Evolutionary conservation across 225 moss, liverwort and hornwort genomes (phyloP).

Genomic region (Sphagnum tenellum): DNA sequence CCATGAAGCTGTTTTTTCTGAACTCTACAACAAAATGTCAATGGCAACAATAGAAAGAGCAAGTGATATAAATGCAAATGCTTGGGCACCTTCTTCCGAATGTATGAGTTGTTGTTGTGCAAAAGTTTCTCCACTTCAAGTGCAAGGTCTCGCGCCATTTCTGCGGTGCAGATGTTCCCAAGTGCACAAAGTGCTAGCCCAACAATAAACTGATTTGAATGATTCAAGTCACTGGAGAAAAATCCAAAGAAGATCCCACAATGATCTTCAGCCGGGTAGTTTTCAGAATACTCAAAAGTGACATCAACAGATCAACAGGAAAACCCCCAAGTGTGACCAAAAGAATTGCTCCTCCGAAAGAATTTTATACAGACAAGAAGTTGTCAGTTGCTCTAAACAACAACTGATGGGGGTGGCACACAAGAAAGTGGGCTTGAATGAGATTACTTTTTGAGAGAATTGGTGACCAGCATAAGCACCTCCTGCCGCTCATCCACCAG

Average conservation of each 20-base stretch:
- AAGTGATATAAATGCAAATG: background rate
- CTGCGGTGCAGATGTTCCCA: constrained; percentile 48
- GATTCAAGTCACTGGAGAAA: constrained; percentile 33
- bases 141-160: constrained; percentile 51
- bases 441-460: constrained; percentile 32
- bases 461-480: constrained; percentile 38
- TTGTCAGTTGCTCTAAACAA: background rate
- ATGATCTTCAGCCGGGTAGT: no score
- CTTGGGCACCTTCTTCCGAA: constrained; percentile 41
- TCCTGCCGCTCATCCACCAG: no score
- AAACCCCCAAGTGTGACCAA: no score
- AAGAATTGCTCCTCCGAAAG: no score
- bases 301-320: background rate
- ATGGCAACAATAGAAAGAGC: background rate
- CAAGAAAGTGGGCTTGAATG: constrained; percentile 17
- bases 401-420: constrained; percentile 1
- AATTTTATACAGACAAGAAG: background rate
- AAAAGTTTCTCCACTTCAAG: constrained; percentile 47
- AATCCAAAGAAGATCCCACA: no score
- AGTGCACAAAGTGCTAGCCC: constrained; percentile 52
- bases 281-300: background rate
- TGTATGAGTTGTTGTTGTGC: constrained; percentile 45
- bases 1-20: no score
- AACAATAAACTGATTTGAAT: constrained; percentile 51
- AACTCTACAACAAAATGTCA: background rate